A percentile compares a stretch with the other conserved stretches of the same genome.
Conservation (phyloP, 331 rosid genomes). For the Telfairia occidentalis region DNA sequence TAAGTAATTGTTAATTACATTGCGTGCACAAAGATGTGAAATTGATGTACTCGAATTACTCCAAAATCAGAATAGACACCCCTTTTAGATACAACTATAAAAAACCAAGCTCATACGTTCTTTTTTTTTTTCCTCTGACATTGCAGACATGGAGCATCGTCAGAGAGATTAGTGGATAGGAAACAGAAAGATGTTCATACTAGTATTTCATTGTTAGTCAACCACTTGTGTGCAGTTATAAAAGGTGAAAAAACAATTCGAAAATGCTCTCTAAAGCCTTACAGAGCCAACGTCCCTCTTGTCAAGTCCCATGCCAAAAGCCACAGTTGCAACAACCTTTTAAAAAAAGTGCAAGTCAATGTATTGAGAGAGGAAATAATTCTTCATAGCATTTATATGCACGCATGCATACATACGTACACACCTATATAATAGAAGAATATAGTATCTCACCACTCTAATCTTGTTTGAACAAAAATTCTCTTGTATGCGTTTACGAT, state of each 20-base stretch:
- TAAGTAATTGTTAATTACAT: background rate
- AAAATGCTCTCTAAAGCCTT: slow-evolving; percentile 25
- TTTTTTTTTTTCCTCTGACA: background rate
- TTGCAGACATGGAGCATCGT: background rate
- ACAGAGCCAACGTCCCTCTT: slow-evolving; percentile 93
- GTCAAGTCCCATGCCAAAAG: slow-evolving; percentile 98
- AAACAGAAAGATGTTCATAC: background rate
- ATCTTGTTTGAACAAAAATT: slow-evolving; percentile 71
- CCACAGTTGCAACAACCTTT: slow-evolving; percentile 96
- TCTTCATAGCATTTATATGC: background rate
- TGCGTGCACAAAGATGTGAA: background rate
- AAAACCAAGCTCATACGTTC: background rate
- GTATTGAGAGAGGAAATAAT: slow-evolving; percentile 13
- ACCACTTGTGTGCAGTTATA: background rate
- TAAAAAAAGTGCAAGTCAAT: slow-evolving; percentile 24
- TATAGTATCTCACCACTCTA: slow-evolving; percentile 54
- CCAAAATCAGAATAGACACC: background rate
- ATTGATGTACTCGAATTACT: background rate
- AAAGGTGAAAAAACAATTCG: slow-evolving; percentile 8
- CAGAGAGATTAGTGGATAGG: background rate
- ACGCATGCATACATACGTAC: slow-evolving; percentile 7
- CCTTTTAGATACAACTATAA: background rate
- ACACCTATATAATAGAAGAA: slow-evolving; percentile 2
- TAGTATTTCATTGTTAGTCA: background rate
- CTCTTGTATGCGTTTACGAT: slow-evolving; percentile 69